Conservation (phyloP, 331 rosid genomes). For the Malus hybrid region DNA sequence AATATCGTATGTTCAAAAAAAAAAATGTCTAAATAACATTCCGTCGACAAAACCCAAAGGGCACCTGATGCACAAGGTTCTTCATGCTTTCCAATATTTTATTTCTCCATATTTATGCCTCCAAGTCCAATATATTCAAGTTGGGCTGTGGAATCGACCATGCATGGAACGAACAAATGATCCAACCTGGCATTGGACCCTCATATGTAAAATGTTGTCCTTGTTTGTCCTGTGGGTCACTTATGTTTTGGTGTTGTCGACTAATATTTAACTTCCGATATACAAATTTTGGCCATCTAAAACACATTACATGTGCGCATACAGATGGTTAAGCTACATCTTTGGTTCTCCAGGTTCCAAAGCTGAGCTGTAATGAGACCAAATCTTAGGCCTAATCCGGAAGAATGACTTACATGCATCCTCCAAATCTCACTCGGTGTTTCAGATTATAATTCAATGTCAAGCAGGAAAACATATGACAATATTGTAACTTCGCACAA, state of each 20-base stretch:
- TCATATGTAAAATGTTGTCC: neutral
- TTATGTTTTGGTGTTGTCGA: neutral
- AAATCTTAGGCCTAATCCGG: neutral
- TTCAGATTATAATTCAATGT: no score
- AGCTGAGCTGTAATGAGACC: slow-evolving; percentile 50
- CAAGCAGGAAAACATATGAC: no score
- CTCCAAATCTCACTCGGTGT: no score
- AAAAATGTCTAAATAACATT: neutral
- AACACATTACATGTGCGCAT: slow-evolving; percentile 19
- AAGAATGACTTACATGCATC: no score
- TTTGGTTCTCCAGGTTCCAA: slow-evolving; percentile 15
- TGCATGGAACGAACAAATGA: neutral
- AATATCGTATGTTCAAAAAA: no score
- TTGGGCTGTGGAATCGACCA: neutral
- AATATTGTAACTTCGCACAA: no score
- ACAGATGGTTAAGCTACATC: slow-evolving; percentile 29
- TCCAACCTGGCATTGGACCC: slow-evolving; percentile 20
- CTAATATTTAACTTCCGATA: neutral
- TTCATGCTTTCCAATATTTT: neutral
- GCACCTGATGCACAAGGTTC: neutral
- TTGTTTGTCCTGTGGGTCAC: slow-evolving; percentile 15
- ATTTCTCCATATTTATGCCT: neutral
- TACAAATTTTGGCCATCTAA: neutral
- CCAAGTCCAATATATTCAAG: neutral
- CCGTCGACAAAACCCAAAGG: neutral